Evolutionary conservation across 1,284 basidiomycete genomes (phyloP).

Genomic region (Ustilago bromivora): DNA sequence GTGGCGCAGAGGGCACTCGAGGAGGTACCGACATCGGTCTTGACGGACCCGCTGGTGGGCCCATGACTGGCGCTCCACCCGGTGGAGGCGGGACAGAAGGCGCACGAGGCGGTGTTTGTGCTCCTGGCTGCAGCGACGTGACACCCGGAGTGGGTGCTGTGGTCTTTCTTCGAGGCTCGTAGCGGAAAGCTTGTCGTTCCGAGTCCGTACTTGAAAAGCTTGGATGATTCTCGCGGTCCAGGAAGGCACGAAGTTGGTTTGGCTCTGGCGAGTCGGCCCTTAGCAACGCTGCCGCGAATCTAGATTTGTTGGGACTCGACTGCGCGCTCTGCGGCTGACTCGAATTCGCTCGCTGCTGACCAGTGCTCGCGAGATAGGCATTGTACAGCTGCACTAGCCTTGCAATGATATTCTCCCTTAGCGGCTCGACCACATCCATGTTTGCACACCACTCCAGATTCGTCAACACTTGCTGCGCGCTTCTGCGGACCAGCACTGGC

Average conservation of each 20-base stretch:
- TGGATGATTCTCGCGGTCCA: slow-evolving; percentile 27
- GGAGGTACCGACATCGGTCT: slow-evolving; percentile 50
- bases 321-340: slow-evolving; percentile 20
- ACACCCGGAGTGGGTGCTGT: slow-evolving; percentile 14
- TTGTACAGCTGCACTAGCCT: slow-evolving; percentile 42
- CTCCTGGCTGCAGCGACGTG: slow-evolving; percentile 21
- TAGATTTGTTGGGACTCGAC: slow-evolving; percentile 20
- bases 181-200: slow-evolving; percentile 20
- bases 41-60: slow-evolving; percentile 37
- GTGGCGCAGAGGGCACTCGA: slow-evolving; percentile 38
- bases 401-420: slow-evolving; percentile 39
- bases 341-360: neutral
- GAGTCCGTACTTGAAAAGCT: slow-evolving; percentile 37
- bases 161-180: slow-evolving; percentile 44
- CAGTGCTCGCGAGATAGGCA: slow-evolving; percentile 14
- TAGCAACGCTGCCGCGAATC: slow-evolving; percentile 14
- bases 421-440: slow-evolving; percentile 49
- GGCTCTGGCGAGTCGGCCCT: slow-evolving; percentile 40
- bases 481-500: slow-evolving; percentile 34
- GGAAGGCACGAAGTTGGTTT: slow-evolving; percentile 22
- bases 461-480: slow-evolving; percentile 50
- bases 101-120: slow-evolving; percentile 39
- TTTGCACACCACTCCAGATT: slow-evolving; percentile 53
- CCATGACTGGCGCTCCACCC: slow-evolving; percentile 26
- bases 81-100: slow-evolving; percentile 35